These are phyloP conservation scores for Pyrenophora tritici-repentis DNA, from an alignment of 2,329 filamentous ascomycete species.

Conservation along the genomic window DNA sequence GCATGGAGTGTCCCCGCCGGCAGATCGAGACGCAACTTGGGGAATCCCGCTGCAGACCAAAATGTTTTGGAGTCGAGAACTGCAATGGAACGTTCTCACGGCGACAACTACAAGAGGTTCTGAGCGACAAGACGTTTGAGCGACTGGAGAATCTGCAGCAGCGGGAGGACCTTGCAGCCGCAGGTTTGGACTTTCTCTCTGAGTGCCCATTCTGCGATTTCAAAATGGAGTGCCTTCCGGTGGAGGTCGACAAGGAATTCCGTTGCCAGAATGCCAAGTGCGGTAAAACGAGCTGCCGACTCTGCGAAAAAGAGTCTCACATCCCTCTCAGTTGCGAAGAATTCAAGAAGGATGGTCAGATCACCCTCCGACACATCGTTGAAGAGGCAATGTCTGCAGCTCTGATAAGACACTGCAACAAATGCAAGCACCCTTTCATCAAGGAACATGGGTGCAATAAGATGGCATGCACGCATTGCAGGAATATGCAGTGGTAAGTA, in stretches of 20 bases:
- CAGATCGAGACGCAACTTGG: conserved; percentile 73
- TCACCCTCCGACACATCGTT: conserved; percentile 67
- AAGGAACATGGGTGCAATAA: conserved; percentile 84
- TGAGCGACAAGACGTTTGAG: conserved; percentile 62
- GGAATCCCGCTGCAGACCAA: conserved; percentile 67
- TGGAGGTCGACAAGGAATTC: conserved; percentile 74
- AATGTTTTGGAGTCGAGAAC: conserved; percentile 66
- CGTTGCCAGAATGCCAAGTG: conserved; percentile 71
- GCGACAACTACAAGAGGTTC: conserved; percentile 60
- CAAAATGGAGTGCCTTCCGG: conserved; percentile 72
- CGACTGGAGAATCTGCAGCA: conserved; percentile 74
- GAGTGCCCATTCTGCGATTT: conserved; percentile 83
- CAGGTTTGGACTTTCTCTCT: conserved; percentile 72
- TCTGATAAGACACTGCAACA: conserved; percentile 75
- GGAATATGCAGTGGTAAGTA: conserved; percentile 60
- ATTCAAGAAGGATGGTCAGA: conserved; percentile 61
- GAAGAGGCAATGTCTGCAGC: conserved; percentile 87
- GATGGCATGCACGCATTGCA: conserved; percentile 71
- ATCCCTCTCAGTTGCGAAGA: conserved; percentile 75
- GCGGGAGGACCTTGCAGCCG: conserved; percentile 69
- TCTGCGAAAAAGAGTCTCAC: conserved; percentile 72
- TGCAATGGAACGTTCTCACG: conserved; percentile 67
- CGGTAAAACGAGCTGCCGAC: conserved; percentile 55
- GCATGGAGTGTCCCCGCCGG: conserved; percentile 65
- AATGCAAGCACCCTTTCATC: conserved; percentile 74